These are phyloP conservation scores for Fusarium verrucosum DNA, from an alignment of 2,329 filamentous ascomycete species.

Conservation along the genomic window DNA sequence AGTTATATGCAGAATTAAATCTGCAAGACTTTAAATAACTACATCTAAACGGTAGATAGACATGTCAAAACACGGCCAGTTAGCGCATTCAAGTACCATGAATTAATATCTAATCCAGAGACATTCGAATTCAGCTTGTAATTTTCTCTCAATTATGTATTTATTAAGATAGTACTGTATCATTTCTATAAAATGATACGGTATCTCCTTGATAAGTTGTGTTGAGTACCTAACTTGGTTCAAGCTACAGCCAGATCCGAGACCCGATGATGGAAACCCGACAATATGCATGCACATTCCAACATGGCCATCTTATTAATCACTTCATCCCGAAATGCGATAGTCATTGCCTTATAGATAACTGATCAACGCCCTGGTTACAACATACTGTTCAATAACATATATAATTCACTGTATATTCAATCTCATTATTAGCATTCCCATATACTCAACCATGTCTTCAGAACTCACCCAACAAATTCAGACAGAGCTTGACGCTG, in stretches of 20 bases:
- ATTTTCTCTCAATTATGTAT: neutral
- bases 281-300: neutral
- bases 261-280: slow-evolving; percentile 13
- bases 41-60: too few species aligned
- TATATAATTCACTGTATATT: neutral
- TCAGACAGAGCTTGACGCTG: slow-evolving; percentile 46
- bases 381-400: neutral
- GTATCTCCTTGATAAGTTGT: too few species aligned
- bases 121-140: neutral
- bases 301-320: neutral
- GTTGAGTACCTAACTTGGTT: neutral
- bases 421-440: neutral
- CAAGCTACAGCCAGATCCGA: slow-evolving; percentile 27
- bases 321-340: slow-evolving; percentile 24
- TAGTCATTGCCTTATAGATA: neutral
- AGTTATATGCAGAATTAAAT: too few species aligned
- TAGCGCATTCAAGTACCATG: too few species aligned
- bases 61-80: too few species aligned
- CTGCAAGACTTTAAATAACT: too few species aligned
- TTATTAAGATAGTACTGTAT: too few species aligned
- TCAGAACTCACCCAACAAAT: slow-evolving; percentile 33
- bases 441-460: slow-evolving; percentile 23
- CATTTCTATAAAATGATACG: too few species aligned
- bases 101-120: neutral
- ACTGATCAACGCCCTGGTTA: too few species aligned